phyloP scores from a whole-genome alignment of 768 basidiomycete genomes.

The Xanthoconium stramineum region DNA sequence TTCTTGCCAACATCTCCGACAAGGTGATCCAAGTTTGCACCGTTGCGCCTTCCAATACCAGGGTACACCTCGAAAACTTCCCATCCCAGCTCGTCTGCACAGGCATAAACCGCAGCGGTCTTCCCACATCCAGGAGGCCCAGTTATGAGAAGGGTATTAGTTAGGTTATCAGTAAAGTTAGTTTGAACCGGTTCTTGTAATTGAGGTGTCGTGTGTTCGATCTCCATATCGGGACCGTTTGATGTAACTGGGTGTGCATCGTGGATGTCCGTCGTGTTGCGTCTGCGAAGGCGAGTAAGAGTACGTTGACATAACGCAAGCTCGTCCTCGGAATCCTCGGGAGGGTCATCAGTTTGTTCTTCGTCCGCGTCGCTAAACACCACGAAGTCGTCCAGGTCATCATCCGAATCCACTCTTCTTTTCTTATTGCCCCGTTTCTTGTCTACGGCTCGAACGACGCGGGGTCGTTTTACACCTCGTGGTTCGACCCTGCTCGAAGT shows the following conservation, averaged over 20 bases:
- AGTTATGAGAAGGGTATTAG: conserved; percentile 81
- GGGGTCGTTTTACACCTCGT: conserved; percentile 55
- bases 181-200: conserved; percentile 12
- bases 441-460: conserved; percentile 52
- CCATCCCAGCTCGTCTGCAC: conserved; percentile 91
- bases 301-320: conserved; percentile 27
- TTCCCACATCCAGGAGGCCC: conserved; percentile 89
- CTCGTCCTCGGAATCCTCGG: conserved; percentile 39
- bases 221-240: conserved; percentile 1
- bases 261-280: background rate
- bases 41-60: conserved; percentile 87
- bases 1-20: conserved; percentile 94
- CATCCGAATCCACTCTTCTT: conserved; percentile 49
- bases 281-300: conserved; percentile 16
- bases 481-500: conserved; percentile 23
- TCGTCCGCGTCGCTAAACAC: conserved; percentile 40
- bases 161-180: conserved; percentile 48
- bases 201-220: conserved; percentile 4
- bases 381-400: conserved; percentile 59
- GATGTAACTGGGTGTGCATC: background rate
- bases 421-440: conserved; percentile 51
- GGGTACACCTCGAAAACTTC: conserved; percentile 97
- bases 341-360: conserved; percentile 28
- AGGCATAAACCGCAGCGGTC: conserved; percentile 90
- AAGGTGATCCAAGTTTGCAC: conserved; percentile 69